Evolutionary conservation across 257 asterid species (phyloP).

Genomic region (Solanum appendiculatum): DNA sequence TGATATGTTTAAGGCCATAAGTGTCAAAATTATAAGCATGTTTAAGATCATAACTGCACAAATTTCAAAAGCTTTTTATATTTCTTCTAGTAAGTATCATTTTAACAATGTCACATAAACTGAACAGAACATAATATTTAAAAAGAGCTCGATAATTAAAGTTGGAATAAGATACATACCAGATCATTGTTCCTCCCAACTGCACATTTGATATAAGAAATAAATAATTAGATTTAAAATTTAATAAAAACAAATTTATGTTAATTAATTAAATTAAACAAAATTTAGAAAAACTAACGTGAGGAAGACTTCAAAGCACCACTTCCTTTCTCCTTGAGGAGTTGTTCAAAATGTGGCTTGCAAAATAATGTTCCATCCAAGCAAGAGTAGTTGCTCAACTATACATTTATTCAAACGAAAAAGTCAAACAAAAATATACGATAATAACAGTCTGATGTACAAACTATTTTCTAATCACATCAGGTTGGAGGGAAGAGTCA

Average conservation of each 20-base stretch:
- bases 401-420: background rate
- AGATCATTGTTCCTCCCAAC: constrained; percentile 32
- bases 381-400: constrained; percentile 53
- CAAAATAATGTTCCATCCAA: constrained; percentile 49
- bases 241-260: background rate
- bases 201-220: background rate
- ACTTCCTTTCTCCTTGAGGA: constrained; percentile 48
- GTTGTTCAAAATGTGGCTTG: constrained; percentile 61
- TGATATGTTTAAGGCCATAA: background rate
- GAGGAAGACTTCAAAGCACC: constrained; percentile 20
- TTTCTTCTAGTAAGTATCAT: background rate
- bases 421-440: background rate
- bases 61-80: fast-evolving
- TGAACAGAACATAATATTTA: fast-evolving
- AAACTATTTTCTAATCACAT: background rate
- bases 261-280: background rate
- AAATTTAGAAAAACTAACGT: constrained; percentile 15
- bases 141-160: background rate
- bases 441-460: background rate
- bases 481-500: background rate
- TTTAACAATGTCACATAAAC: background rate
- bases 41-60: background rate
- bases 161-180: constrained; percentile 14
- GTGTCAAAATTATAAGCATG: background rate
- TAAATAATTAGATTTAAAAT: background rate